Conservation (phyloP, 2,329 filamentous ascomycete genomes). For the Aphanocladium album region DNA sequence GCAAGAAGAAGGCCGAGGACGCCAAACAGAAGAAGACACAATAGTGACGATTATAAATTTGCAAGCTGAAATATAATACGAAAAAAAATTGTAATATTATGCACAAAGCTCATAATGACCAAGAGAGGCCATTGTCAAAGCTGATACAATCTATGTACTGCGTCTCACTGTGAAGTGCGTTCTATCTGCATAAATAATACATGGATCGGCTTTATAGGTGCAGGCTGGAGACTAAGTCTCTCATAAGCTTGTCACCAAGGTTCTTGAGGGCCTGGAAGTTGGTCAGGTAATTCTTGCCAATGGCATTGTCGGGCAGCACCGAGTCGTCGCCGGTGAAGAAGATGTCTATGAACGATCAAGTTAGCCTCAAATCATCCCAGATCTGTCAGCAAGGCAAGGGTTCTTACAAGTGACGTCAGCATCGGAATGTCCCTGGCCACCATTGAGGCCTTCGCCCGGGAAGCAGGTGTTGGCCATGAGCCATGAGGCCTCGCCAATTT, state of each 20-base stretch:
- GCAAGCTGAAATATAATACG: not conserved
- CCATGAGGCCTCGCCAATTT: constrained; percentile 7
- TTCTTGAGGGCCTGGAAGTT: constrained; percentile 7
- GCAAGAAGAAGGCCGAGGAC: constrained; percentile 38
- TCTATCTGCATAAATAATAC: not conserved
- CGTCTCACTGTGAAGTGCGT: not conserved
- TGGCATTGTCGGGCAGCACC: constrained; percentile 1
- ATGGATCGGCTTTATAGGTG: not conserved
- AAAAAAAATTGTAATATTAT: constrained; percentile 8
- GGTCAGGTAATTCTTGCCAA: constrained; percentile 1
- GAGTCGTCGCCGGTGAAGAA: constrained; percentile 4
- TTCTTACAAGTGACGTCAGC: constrained; percentile 5
- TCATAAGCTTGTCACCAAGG: not conserved
- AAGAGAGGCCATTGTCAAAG: not conserved
- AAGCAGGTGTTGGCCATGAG: constrained; percentile 7
- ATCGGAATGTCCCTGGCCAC: not conserved
- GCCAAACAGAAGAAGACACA: constrained; percentile 34
- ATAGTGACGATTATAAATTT: constrained; percentile 15
- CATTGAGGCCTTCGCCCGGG: constrained; percentile 4
- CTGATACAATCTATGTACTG: not conserved
- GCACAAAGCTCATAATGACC: too few species aligned
- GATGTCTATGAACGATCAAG: not conserved
- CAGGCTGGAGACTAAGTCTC: not conserved
- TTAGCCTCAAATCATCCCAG: not conserved
- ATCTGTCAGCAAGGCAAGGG: not conserved